Base-by-base conservation (phyloP, 495 filamentous ascomycete genomes). In the Patellaria atrata region DNA sequence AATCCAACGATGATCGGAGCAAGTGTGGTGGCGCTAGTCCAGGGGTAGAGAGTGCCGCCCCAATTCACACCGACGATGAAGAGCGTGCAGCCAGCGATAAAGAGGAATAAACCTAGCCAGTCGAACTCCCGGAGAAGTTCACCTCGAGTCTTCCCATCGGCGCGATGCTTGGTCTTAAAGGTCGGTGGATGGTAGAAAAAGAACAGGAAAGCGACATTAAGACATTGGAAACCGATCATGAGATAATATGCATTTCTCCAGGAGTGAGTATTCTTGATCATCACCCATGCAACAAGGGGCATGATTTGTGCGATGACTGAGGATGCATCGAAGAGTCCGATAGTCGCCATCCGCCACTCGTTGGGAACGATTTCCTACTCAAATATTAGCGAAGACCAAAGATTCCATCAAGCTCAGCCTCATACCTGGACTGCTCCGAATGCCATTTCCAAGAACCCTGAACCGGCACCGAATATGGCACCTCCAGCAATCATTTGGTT, bases 401-500 rank as follows among this genome's bases (percentile, higher is more conserved):
- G 5, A 17, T 6, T 25, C 11, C 38, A 20, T 27, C 8, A 3
- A 3, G 5, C 15, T 16, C 5, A 21, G 11, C 4, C 15, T 13
- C 30, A 7, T 41, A 41, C 43, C 33, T 47, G 44, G 25, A 47
- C 44, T 11, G 44, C 44, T 6, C 44, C 44, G 18, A 47, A 47
- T 2, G 44, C 18, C 44, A 47, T 47, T 19, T 47, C 44, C 1
- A 47, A 28, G 27, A 47, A 43, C n/a, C 44, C 44, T 6, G 44
- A 47, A 10, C 44, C 44, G 3, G 39, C 39, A 21, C 44, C 44
- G 17, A 47, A 47, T 6, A 47, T 30, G n/a, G 44, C 44, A 10
- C 44, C 44, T 21, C 44, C 44, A 6, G 44, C 44, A 31, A 47
- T 47, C 44, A 47, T 47, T 19, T 47, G 44, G 22, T 30, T 25